Evolutionary conservation across 2,329 filamentous ascomycete species (phyloP).

Genomic region (Cladosporium velox): DNA sequence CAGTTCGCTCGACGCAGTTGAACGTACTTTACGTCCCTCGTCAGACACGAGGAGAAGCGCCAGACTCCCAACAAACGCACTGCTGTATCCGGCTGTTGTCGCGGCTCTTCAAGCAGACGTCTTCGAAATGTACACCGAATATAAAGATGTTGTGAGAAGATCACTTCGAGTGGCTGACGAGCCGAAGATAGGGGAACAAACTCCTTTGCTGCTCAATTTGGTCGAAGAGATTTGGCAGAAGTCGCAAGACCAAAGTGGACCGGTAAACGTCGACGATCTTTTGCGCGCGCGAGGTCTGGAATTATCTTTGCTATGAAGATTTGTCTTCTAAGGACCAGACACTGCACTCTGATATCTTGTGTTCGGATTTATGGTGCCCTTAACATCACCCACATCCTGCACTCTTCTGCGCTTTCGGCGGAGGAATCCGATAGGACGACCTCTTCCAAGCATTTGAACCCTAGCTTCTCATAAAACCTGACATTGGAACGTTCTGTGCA

Average conservation of each 20-base stretch:
- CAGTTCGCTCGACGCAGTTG: not conserved
- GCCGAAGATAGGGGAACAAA: not conserved
- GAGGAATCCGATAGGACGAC: not conserved
- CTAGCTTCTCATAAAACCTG: not conserved
- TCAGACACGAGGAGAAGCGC: not conserved
- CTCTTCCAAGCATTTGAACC: not conserved
- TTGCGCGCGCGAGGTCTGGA: not conserved
- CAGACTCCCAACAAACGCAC: not conserved
- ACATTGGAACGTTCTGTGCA: not conserved
- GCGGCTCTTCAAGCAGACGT: not conserved
- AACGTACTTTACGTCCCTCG: not conserved
- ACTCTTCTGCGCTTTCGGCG: not conserved
- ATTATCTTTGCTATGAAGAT: not conserved
- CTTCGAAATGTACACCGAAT: not conserved
- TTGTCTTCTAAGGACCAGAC: not conserved
- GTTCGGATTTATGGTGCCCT: not conserved
- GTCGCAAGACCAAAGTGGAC: not conserved
- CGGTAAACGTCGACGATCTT: not conserved
- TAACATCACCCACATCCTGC: not conserved
- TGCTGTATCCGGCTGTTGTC: not conserved
- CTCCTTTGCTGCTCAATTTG: not conserved
- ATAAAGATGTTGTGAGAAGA: not conserved
- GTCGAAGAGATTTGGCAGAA: not conserved
- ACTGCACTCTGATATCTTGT: not conserved
- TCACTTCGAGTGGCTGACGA: not conserved